phyloP scores from a whole-genome alignment of 2,329 filamentous ascomycete genomes.

The Xylaria arbuscula region DNA sequence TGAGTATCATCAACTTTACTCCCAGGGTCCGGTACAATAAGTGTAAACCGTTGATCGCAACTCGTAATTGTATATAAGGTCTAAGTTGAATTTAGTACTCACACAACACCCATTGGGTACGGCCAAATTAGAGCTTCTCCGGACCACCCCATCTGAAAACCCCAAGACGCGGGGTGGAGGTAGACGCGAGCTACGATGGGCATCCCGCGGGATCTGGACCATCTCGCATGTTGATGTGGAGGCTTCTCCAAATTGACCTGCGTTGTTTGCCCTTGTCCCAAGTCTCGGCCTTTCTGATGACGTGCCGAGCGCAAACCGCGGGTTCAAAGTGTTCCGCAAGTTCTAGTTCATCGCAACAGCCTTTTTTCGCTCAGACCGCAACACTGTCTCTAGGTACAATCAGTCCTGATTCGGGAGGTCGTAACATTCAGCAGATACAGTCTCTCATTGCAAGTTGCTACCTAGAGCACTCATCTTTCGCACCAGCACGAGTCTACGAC shows the following conservation, averaged over 20 bases:
- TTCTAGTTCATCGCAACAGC: not conserved
- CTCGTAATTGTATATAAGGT: not conserved
- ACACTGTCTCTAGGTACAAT: not conserved
- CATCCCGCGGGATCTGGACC: not conserved
- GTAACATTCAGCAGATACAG: not conserved
- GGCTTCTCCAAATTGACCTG: not conserved
- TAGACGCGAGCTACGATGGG: not conserved
- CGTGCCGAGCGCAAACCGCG: not conserved
- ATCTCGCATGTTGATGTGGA: not conserved
- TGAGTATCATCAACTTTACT: not conserved
- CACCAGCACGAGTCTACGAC: not conserved
- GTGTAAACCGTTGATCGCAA: too few species aligned
- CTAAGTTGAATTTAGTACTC: not conserved
- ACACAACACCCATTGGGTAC: not conserved
- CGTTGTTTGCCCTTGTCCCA: not conserved
- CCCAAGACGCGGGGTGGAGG: not conserved
- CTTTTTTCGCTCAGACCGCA: not conserved
- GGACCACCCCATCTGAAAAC: not conserved
- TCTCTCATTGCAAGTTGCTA: not conserved
- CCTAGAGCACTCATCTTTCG: not conserved
- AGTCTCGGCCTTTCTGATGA: not conserved
- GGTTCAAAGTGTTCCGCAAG: not conserved
- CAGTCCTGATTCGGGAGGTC: not conserved
- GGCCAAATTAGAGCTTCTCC: not conserved
- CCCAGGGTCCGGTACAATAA: too few species aligned